A percentile compares a stretch with the other conserved stretches of the same genome.
phyloP scores from a whole-genome alignment of 2,329 filamentous ascomycete species.

The Juglanconis oblonga region DNA sequence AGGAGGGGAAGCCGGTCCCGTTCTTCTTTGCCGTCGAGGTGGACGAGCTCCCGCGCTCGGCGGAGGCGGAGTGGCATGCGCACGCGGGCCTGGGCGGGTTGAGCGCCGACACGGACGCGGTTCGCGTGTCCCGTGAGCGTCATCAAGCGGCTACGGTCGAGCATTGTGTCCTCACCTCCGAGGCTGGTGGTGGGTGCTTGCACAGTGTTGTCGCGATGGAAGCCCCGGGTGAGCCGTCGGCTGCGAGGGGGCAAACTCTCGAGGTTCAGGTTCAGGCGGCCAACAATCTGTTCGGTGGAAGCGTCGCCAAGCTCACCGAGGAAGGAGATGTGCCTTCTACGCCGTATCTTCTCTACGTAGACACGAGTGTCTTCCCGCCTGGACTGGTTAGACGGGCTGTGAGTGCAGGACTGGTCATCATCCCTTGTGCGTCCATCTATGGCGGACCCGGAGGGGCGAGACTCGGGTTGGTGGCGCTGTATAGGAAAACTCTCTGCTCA shows the following conservation, averaged over 20 bases:
- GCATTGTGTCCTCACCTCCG: slow-evolving; percentile 2
- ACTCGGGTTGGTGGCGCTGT: slow-evolving; percentile 12
- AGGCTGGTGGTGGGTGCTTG: background rate
- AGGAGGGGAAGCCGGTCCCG: slow-evolving; percentile 41
- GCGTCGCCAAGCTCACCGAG: background rate
- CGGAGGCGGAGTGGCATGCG: slow-evolving; percentile 80
- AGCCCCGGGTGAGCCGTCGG: background rate
- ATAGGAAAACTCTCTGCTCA: background rate
- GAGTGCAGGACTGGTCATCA: background rate
- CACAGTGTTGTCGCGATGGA: slow-evolving; percentile 11
- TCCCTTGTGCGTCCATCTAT: slow-evolving; percentile 16
- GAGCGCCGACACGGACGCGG: slow-evolving; percentile 18
- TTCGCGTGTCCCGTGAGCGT: slow-evolving; percentile 20
- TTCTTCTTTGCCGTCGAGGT: slow-evolving; percentile 76
- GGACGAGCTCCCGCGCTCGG: slow-evolving; percentile 68
- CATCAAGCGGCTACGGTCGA: background rate
- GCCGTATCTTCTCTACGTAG: slow-evolving; percentile 28
- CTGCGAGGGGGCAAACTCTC: background rate
- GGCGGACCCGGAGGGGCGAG: background rate
- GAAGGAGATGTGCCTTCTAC: background rate
- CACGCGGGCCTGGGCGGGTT: slow-evolving; percentile 55
- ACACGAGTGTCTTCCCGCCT: background rate
- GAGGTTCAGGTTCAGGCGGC: background rate
- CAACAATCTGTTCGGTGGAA: background rate
- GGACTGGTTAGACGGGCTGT: slow-evolving; percentile 5